phyloP scores from a whole-genome alignment of 23 red algal genomes.

The Gracilaria domingensis region DNA sequence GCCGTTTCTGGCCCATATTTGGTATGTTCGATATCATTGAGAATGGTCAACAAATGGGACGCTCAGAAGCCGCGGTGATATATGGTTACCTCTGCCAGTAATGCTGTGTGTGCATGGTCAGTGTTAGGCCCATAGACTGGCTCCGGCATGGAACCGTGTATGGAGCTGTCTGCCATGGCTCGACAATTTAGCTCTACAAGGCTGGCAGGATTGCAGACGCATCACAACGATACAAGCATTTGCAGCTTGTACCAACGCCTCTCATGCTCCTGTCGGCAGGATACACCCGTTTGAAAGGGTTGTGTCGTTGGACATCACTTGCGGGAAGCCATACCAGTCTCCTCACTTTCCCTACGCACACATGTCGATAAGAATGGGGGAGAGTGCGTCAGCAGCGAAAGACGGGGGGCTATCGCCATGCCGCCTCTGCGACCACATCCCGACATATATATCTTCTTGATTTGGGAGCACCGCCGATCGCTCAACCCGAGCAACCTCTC shows the following conservation, averaged over 20 bases:
- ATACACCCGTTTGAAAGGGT: conserved; percentile 10
- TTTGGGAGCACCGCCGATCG: background rate
- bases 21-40: too few relatives aligned
- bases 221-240: conserved; percentile 85
- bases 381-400: too few relatives aligned
- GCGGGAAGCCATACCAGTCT: background rate
- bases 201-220: conserved; percentile 74
- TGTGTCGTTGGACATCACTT: background rate
- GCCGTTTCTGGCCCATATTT: too few relatives aligned
- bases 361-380: conserved; percentile 21
- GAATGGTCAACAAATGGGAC: too few relatives aligned
- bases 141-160: too few relatives aligned
- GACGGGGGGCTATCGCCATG: too few relatives aligned
- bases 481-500: background rate
- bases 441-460: background rate
- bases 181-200: conserved; percentile 90
- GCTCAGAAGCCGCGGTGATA: too few relatives aligned
- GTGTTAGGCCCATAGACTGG: too few relatives aligned
- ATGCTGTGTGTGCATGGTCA: too few relatives aligned
- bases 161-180: too few relatives aligned
- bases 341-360: conserved; percentile 21
- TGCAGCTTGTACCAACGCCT: too few relatives aligned
- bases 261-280: background rate
- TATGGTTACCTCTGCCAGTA: too few relatives aligned
- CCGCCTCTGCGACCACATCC: background rate